phyloP scores from a whole-genome alignment of 1,284 basidiomycete species.

The Ustilago vetiveriae region DNA sequence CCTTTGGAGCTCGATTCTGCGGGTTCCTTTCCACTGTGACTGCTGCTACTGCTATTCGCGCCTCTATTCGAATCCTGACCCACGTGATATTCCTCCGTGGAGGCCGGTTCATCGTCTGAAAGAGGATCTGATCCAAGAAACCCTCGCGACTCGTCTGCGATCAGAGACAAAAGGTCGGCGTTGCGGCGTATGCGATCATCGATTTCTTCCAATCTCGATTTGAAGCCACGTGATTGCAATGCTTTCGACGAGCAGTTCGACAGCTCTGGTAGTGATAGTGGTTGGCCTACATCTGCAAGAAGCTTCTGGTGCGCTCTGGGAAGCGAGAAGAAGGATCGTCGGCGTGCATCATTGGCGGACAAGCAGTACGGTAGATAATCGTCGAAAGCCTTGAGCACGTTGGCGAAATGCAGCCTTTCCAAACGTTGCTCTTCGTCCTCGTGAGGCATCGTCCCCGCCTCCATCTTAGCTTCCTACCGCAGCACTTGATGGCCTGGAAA shows the following conservation, averaged over 20 bases:
- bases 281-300: constrained; percentile 37
- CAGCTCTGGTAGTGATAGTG: constrained; percentile 45
- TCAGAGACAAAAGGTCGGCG: constrained; percentile 55
- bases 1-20: neutral
- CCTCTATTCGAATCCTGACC: neutral
- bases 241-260: neutral
- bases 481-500: neutral
- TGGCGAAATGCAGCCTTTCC: constrained; percentile 60
- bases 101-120: constrained; percentile 8
- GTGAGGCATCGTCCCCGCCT: neutral
- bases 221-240: constrained; percentile 33
- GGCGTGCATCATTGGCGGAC: constrained; percentile 53
- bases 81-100: constrained; percentile 5
- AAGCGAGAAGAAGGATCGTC: constrained; percentile 54
- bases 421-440: constrained; percentile 34
- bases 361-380: constrained; percentile 63
- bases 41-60: constrained; percentile 13
- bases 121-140: constrained; percentile 50
- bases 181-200: constrained; percentile 66
- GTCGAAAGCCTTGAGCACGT: constrained; percentile 60
- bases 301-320: constrained; percentile 57
- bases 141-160: constrained; percentile 55
- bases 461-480: neutral
- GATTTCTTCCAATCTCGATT: constrained; percentile 58
- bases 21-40: neutral